These are phyloP conservation scores for Rhodomyrtus psidioides DNA, from an alignment of 441 rosid species.

Conservation along the genomic window DNA sequence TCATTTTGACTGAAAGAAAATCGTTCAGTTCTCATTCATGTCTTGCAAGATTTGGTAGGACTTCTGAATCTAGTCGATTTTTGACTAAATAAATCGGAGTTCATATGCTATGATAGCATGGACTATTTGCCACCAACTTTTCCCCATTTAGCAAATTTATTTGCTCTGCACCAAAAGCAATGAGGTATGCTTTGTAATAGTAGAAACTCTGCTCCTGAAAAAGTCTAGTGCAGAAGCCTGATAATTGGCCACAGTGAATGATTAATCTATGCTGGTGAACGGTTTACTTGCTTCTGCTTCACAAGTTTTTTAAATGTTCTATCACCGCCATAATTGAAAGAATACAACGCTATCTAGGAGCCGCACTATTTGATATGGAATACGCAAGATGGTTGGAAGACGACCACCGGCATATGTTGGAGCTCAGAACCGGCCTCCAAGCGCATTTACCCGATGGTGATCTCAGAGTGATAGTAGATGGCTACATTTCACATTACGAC, in stretches of 20 bases:
- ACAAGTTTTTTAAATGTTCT: background rate
- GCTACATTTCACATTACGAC: conserved; percentile 56
- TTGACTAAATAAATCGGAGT: background rate
- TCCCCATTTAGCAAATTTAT: background rate
- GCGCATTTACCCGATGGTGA: conserved; percentile 53
- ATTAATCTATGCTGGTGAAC: background rate
- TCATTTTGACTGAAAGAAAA: background rate
- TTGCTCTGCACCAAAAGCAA: background rate
- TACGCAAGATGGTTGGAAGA: conserved; percentile 74
- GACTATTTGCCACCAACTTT: conserved; percentile 6
- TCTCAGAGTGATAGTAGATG: conserved; percentile 46
- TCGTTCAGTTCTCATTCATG: background rate
- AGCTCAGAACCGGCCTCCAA: conserved; percentile 50
- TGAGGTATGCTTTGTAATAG: background rate
- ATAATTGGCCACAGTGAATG: background rate
- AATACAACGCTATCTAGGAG: conserved; percentile 25
- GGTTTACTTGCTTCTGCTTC: background rate
- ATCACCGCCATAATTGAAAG: background rate
- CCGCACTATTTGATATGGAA: conserved; percentile 65
- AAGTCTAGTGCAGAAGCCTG: background rate
- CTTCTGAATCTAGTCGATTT: conserved; percentile 9
- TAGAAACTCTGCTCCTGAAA: background rate
- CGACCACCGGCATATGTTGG: conserved; percentile 55
- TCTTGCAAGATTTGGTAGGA: conserved; percentile 4
- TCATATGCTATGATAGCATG: background rate